Conservation (phyloP, 495 filamentous ascomycete species). For the Aspergillus taichungensis region DNA sequence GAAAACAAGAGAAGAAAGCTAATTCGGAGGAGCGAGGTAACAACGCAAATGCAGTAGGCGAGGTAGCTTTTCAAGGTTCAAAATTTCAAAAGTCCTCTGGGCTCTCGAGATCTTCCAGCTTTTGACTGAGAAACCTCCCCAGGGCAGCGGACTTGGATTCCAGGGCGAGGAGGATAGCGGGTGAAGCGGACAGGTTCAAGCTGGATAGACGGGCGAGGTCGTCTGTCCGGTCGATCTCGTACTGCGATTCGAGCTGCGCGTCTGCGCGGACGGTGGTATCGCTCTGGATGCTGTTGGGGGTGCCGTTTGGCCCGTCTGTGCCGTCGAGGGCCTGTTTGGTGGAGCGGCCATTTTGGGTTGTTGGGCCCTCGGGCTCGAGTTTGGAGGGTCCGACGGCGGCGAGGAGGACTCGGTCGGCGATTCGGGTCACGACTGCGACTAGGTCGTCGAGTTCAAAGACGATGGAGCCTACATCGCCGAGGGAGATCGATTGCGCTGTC, state of each 20-base stretch:
- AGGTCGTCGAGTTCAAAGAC: conserved; percentile 40
- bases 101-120: conserved; percentile 35
- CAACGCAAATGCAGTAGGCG: background rate
- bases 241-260: conserved; percentile 26
- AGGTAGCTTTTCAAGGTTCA: background rate
- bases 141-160: conserved; percentile 41
- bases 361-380: conserved; percentile 6
- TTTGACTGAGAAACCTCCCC: conserved; percentile 33
- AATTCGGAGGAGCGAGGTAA: background rate
- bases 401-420: conserved; percentile 39
- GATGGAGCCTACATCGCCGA: conserved; percentile 43
- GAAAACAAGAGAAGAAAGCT: too few species aligned
- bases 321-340: background rate
- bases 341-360: conserved; percentile 1
- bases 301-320: conserved; percentile 5
- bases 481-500: conserved; percentile 37
- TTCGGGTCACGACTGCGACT: conserved; percentile 37
- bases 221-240: conserved; percentile 34
- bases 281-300: conserved; percentile 5
- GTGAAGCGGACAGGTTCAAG: conserved; percentile 35
- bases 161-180: conserved; percentile 32
- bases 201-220: conserved; percentile 35
- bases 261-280: conserved; percentile 12
- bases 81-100: conserved; percentile 40
- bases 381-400: conserved; percentile 37